Base-by-base conservation (phyloP, 768 basidiomycete genomes). In the Naganishia friedmannii region DNA sequence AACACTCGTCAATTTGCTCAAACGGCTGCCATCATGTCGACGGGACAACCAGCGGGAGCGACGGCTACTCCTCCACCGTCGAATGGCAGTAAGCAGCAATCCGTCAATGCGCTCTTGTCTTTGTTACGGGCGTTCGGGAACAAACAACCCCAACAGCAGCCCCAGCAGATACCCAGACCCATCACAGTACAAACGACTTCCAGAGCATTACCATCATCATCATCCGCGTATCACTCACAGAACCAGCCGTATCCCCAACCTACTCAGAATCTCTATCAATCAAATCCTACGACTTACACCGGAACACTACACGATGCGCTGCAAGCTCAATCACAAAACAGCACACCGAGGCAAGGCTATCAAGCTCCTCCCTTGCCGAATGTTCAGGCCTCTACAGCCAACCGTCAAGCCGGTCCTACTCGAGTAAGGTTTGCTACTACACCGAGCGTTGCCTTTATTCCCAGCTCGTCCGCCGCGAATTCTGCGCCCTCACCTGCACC, bases 231-330 rank as follows among this genome's bases (percentile, higher is more conserved):
- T 29, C 42, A 28, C 12, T 13, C 60, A 2, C 39, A 42, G 60
- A 37, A 10, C 19, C 60, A 21, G 13, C 39, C 17, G 60, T 17
- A 63, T 13, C 5, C 39, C 3, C n/a, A 34, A 23, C 28, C 60
- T 3, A 4, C 39, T 13, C 60, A 46, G 37, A n/a, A n/a, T 9
- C 9, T 21, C 12, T 63, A 42, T 63, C 39, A 42, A 17, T 42
- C 29, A 7, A 58, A 51, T 23, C 23, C 39, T 23, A 46, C 21
- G 8, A 8, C 23, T 45, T 63, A 63, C 23, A 37, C 57, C 57
- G 60, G 60, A 45, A 45, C 60, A 6, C 60, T 63, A 12, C 29
- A 63, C 42, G 60, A 63, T 63, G 60, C 60, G 15, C 26, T 45
- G 8, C 60, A 63, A 29, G 39, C 39, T 26, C 60, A 63, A 17